Evolutionary conservation across 2,329 filamentous ascomycete species (phyloP).

Genomic region (Waltergamsia citrina): DNA sequence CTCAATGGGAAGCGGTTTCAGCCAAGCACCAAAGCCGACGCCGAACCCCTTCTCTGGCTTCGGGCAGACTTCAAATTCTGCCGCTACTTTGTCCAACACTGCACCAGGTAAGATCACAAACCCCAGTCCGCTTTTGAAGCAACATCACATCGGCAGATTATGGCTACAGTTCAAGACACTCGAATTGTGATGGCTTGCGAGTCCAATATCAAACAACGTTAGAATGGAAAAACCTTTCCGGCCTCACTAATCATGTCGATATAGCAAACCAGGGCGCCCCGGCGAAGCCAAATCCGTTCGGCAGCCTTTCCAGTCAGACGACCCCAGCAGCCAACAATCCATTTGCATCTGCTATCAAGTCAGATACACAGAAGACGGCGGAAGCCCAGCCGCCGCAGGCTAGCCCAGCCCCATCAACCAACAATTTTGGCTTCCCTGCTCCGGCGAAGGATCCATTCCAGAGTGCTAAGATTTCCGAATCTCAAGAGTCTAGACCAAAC

Average conservation of each 20-base stretch:
- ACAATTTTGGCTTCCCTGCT: neutral
- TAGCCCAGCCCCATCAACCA: neutral
- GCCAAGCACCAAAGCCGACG: constrained; percentile 2
- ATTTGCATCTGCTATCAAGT: neutral
- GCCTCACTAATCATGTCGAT: constrained; percentile 3
- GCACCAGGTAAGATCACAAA: constrained; percentile 3
- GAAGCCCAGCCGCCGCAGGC: neutral
- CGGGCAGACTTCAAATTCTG: neutral
- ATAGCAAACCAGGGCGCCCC: neutral
- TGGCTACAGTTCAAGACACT: neutral
- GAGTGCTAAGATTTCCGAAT: neutral
- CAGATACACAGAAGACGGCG: neutral
- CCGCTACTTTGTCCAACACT: constrained; percentile 1
- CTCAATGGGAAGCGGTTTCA: neutral
- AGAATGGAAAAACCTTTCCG: neutral
- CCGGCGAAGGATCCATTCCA: neutral
- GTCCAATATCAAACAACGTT: neutral
- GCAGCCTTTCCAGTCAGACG: neutral
- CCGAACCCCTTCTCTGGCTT: neutral
- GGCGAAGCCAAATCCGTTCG: constrained; percentile 1
- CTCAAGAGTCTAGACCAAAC: neutral
- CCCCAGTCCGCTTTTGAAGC: neutral
- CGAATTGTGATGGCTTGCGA: neutral
- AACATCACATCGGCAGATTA: neutral
- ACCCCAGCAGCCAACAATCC: constrained; percentile 1